A percentile compares a stretch with the other conserved stretches of the same genome.
Conservation (phyloP, 2,329 filamentous ascomycete species). For the Claviceps africana region DNA sequence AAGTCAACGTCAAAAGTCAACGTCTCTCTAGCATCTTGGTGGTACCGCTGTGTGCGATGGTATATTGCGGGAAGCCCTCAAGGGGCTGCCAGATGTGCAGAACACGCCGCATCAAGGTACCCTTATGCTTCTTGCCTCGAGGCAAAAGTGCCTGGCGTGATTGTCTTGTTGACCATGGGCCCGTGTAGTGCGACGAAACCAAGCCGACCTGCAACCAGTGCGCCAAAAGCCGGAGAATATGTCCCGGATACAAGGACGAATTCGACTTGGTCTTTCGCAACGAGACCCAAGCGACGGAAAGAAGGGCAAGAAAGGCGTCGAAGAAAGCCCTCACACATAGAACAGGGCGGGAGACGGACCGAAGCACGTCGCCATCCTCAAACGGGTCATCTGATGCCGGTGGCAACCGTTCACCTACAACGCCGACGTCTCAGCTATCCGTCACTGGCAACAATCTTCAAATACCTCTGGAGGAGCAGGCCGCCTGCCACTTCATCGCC, state of each 20-base stretch:
- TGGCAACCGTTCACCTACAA: slow-evolving; percentile 6
- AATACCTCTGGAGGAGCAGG: slow-evolving; percentile 38
- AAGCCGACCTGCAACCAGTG: slow-evolving; percentile 54
- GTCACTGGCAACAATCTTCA: slow-evolving; percentile 20
- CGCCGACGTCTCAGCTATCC: slow-evolving; percentile 10
- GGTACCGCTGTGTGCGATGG: slow-evolving; percentile 30
- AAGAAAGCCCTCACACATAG: slow-evolving; percentile 30
- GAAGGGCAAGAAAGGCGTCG: slow-evolving; percentile 43
- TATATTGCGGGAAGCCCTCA: slow-evolving; percentile 52
- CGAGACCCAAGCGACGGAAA: slow-evolving; percentile 54
- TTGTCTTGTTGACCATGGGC: neutral
- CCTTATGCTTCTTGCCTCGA: neutral
- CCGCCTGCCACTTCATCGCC: slow-evolving; percentile 44
- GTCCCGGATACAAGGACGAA: slow-evolving; percentile 56
- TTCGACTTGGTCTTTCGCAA: slow-evolving; percentile 61
- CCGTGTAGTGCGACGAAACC: slow-evolving; percentile 47
- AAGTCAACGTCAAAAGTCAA: too few species aligned
- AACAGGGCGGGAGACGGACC: slow-evolving; percentile 14
- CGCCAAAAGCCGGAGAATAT: slow-evolving; percentile 46
- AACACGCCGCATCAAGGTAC: slow-evolving; percentile 58
- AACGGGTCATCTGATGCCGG: slow-evolving; percentile 6
- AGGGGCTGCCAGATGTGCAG: slow-evolving; percentile 63
- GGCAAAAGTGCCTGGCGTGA: neutral
- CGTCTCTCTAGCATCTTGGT: neutral
- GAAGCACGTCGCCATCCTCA: slow-evolving; percentile 8